Base-by-base conservation (phyloP, 805 yeast species). In the Nakazawaea wyomingensis region DNA sequence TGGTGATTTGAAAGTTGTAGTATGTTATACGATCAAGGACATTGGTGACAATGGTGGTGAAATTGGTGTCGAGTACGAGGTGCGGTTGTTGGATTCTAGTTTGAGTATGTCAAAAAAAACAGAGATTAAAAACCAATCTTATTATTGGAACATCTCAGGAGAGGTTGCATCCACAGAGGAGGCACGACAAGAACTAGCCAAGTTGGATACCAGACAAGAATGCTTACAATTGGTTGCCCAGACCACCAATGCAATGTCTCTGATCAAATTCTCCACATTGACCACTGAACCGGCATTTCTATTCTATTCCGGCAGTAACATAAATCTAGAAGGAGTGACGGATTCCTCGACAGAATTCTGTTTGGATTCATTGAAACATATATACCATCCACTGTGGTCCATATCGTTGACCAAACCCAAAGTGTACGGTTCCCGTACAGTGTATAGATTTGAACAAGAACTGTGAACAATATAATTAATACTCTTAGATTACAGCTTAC, bases 281-380 rank as follows among this genome's bases (percentile, higher is more conserved):
- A 66, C 84, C 6, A 81, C 87, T 3, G 88, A 81, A 46, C 88
- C 87, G 5, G 63, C 78, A 2, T 78, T 76, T 65, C 85, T 80
- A 57, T 64, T 81, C 32, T 81, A 80, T 59, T 78, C 85, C 24
- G 85, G 84, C 18, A 80, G 74, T 51, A 63, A 65, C 41, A 66
- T 72, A 34, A 51, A 65, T 41, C 66, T 68, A 28, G 59, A 62
- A 17, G 68, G 54, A 10, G 47, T 30, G 4, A 65, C 47, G 57
- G 56, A 49, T 51, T 57, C 50, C 41, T 71, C 65, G 50, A 57
- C 71, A 41, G 86, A 85, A 3, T 72, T 81, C 58, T 78, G 83
- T 50, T 64, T 79, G 29, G 88, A 81, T 59, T 79, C 84, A 27
- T 69, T 76, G 21, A 65, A 86, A 53, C 79, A 64, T 54, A 67